These are phyloP conservation scores for Corinectria fuckeliana DNA, from an alignment of 2,329 filamentous ascomycete species.

Conservation along the genomic window DNA sequence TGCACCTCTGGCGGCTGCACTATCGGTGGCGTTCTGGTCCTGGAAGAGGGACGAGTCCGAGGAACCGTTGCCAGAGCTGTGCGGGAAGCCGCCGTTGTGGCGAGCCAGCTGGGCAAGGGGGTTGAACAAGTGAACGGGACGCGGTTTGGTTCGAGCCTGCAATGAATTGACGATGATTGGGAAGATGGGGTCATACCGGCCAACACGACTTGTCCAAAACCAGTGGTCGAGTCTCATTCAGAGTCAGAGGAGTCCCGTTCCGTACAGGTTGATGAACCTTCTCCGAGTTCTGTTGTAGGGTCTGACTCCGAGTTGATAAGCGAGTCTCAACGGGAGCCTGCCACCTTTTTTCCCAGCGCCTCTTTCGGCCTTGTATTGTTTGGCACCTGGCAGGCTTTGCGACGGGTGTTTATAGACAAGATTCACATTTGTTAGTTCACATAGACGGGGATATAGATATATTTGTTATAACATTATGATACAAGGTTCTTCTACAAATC, in stretches of 20 bases:
- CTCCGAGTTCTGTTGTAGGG: conserved; percentile 3
- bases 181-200: background rate
- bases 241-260: background rate
- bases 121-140: conserved; percentile 48
- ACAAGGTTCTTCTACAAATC: conserved; percentile 24
- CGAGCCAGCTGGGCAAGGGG: conserved; percentile 63
- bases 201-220: background rate
- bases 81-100: conserved; percentile 73
- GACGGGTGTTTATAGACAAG: conserved; percentile 19
- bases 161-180: conserved; percentile 21
- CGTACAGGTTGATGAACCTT: background rate
- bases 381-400: conserved; percentile 24
- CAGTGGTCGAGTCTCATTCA: background rate
- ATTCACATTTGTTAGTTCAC: conserved; percentile 36
- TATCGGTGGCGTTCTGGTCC: conserved; percentile 73
- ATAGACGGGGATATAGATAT: conserved; percentile 34
- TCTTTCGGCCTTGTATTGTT: conserved; percentile 21
- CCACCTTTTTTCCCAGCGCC: background rate
- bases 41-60: conserved; percentile 76
- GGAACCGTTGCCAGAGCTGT: conserved; percentile 72
- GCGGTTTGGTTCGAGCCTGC: conserved; percentile 25
- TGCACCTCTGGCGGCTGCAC: conserved; percentile 80
- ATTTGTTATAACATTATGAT: conserved; percentile 28
- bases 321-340: background rate
- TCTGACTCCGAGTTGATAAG: conserved; percentile 1